Conservation (phyloP, 176 grass and related monocot species). For the Oryza longistaminata region DNA sequence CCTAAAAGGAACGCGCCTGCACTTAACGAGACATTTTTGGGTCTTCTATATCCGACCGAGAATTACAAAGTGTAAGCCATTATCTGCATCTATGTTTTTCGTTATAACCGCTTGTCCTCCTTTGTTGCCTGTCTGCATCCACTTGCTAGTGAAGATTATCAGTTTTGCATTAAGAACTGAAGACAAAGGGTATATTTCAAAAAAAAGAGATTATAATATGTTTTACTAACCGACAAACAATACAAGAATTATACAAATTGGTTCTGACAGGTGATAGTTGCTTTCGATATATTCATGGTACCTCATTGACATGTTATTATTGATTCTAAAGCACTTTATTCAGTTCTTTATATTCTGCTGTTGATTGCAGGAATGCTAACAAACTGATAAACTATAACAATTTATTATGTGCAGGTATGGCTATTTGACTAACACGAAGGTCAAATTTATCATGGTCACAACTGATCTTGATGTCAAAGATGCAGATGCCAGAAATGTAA, state of each 20-base stretch:
- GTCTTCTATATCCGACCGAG: constrained; percentile 92
- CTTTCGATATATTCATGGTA: not conserved
- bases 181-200: not conserved
- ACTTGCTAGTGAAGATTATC: not conserved
- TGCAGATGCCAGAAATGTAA: constrained; percentile 95
- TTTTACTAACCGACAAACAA: not conserved
- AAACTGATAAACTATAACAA: not conserved
- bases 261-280: not conserved
- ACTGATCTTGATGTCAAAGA: constrained; percentile 96
- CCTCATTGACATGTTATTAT: constrained; percentile 2
- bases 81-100: constrained; percentile 31
- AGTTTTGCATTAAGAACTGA: not conserved
- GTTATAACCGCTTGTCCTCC: not conserved
- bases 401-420: constrained; percentile 67
- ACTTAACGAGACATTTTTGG: constrained; percentile 92
- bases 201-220: not conserved
- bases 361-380: not conserved
- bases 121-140: not conserved
- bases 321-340: not conserved
- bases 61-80: constrained; percentile 95
- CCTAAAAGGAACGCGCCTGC: constrained; percentile 83
- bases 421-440: constrained; percentile 97
- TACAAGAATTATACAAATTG: not conserved
- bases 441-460: constrained; percentile 96
- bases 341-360: not conserved